Conservation (phyloP, 371 early-diverging fungal species). For the Coemansia sp. region DNA sequence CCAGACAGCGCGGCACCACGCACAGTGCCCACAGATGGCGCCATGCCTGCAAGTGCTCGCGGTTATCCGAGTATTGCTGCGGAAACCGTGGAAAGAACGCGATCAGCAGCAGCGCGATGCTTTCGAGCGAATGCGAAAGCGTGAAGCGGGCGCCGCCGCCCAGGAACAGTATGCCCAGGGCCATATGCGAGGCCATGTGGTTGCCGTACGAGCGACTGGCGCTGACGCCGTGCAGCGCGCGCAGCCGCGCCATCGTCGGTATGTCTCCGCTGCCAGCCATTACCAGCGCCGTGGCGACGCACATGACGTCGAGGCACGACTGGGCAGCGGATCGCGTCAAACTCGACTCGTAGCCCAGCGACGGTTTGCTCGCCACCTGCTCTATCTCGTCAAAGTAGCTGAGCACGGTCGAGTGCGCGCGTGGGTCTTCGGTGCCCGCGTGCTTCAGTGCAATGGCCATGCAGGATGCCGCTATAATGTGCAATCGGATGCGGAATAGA, state of each 20-base stretch:
- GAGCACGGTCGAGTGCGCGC: conserved; percentile 20
- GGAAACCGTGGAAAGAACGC: conserved; percentile 77
- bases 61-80: conserved; percentile 63
- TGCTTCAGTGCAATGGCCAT: conserved; percentile 75
- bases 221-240: conserved; percentile 55
- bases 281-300: conserved; percentile 68
- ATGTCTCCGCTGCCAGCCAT: conserved; percentile 82
- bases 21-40: conserved; percentile 90
- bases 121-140: conserved; percentile 44
- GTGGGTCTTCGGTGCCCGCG: conserved; percentile 70
- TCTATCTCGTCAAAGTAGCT: conserved; percentile 32
- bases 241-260: conserved; percentile 59
- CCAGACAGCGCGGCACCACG: conserved; percentile 71
- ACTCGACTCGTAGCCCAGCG: conserved; percentile 40
- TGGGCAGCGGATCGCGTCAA: conserved; percentile 42
- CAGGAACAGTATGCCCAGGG: conserved; percentile 79
- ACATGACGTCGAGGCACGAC: conserved; percentile 67
- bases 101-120: conserved; percentile 57
- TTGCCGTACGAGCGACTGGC: conserved; percentile 69
- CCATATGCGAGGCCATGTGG: conserved; percentile 83
- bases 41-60: conserved; percentile 77
- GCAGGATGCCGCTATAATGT: conserved; percentile 72
- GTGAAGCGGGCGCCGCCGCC: conserved; percentile 77
- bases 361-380: conserved; percentile 5
- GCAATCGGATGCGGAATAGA: conserved; percentile 30